phyloP scores from a whole-genome alignment of 352 stramenopile species.

The Globisporangium irregulare region DNA sequence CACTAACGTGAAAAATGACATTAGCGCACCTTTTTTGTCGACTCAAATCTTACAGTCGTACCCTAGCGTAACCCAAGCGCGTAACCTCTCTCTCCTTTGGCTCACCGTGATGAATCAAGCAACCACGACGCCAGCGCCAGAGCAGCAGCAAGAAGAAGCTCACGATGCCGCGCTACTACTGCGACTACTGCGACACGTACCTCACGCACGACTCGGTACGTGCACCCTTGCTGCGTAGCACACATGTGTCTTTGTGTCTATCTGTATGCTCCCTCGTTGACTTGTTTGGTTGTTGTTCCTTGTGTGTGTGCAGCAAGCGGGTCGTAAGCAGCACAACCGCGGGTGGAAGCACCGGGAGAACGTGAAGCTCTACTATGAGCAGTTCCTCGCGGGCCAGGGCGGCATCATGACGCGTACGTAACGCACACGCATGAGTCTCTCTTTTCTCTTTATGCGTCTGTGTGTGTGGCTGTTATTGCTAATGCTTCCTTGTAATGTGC shows the following conservation, averaged over 20 bases:
- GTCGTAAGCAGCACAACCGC: conserved; percentile 92
- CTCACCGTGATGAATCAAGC: conserved; percentile 1
- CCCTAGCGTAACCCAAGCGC: not conserved
- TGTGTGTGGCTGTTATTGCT: not conserved
- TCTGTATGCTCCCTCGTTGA: not conserved
- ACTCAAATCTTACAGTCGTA: not conserved
- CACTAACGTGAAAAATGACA: no score
- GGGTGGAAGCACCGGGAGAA: conserved; percentile 95
- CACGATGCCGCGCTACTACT: conserved; percentile 92
- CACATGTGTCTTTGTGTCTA: not conserved
- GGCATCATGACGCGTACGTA: conserved; percentile 74
- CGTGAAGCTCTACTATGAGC: conserved; percentile 93
- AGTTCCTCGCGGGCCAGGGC: conserved; percentile 76
- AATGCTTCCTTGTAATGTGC: not conserved
- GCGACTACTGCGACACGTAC: conserved; percentile 95
- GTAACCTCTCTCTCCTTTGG: not conserved
- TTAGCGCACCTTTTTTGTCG: no score
- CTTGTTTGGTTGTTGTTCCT: conserved; percentile 7
- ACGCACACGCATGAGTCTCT: not conserved
- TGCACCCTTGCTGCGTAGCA: no score
- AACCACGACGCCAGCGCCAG: not conserved
- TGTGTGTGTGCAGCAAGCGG: conserved; percentile 62
- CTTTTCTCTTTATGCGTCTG: not conserved
- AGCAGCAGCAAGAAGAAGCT: not conserved
- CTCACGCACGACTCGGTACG: conserved; percentile 92